Conservation (phyloP, 2,329 filamentous ascomycete genomes). For the Lachnellula suecica region DNA sequence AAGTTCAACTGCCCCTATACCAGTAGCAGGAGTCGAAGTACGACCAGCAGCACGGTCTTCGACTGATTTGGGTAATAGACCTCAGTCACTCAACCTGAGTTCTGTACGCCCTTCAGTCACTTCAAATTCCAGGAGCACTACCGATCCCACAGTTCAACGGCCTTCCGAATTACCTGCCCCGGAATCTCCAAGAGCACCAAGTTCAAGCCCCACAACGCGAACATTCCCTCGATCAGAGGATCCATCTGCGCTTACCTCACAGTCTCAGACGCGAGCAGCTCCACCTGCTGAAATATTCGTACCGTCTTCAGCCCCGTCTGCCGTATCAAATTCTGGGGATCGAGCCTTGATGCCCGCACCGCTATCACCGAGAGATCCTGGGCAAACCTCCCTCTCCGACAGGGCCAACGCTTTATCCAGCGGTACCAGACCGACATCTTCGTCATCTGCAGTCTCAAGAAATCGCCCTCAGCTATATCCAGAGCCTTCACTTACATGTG, state of each 20-base stretch:
- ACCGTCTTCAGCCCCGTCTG: conserved; percentile 16
- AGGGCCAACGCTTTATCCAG: conserved; percentile 29
- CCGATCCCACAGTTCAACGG: conserved; percentile 25
- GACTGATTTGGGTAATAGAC: conserved; percentile 57
- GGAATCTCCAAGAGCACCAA: conserved; percentile 16
- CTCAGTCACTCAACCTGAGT: conserved; percentile 26
- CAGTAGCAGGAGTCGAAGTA: conserved; percentile 39
- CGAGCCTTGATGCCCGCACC: conserved; percentile 28
- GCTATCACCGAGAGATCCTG: conserved; percentile 26
- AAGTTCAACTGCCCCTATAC: conserved; percentile 50
- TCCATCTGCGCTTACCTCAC: conserved; percentile 1
- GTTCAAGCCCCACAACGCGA: conserved; percentile 19
- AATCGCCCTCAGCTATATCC: conserved; percentile 47
- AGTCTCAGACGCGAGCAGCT: conserved; percentile 18
- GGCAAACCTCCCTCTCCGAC: conserved; percentile 24
- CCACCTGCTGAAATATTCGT: conserved; percentile 23
- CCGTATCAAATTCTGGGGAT: conserved; percentile 18
- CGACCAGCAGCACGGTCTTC: conserved; percentile 60
- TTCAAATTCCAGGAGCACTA: conserved; percentile 27
- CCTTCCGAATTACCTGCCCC: conserved; percentile 18
- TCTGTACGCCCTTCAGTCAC: conserved; percentile 20
- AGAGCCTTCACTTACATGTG: conserved; percentile 75
- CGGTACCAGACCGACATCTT: conserved; percentile 31
- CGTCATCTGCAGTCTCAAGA: conserved; percentile 29
- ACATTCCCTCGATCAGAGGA: conserved; percentile 18